phyloP scores from a whole-genome alignment of 2,329 filamentous ascomycete species.

The Pseudogymnoascus sp. region DNA sequence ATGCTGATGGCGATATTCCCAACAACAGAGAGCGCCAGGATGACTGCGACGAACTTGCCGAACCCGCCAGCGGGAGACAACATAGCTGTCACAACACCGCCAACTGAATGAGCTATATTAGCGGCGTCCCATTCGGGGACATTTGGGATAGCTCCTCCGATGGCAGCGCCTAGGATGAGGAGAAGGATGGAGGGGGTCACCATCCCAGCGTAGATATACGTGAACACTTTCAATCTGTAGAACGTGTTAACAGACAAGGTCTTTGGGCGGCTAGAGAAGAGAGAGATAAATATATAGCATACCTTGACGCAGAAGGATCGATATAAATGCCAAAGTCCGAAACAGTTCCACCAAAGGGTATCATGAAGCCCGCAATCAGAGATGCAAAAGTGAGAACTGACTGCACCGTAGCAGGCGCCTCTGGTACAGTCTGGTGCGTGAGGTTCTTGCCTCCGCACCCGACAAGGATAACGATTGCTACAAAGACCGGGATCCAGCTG shows the following conservation, averaged over 20 bases:
- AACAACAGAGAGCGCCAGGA: slow-evolving; percentile 50
- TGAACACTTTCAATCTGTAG: slow-evolving; percentile 36
- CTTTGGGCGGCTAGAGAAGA: background rate
- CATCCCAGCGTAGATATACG: slow-evolving; percentile 51
- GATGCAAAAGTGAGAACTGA: slow-evolving; percentile 50
- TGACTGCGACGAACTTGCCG: slow-evolving; percentile 53
- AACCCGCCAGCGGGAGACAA: slow-evolving; percentile 51
- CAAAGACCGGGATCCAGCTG: slow-evolving; percentile 48
- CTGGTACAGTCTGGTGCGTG: slow-evolving; percentile 38
- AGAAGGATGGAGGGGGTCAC: slow-evolving; percentile 48
- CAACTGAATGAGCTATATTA: slow-evolving; percentile 47
- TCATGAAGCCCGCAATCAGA: slow-evolving; percentile 56
- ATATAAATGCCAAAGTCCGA: slow-evolving; percentile 58
- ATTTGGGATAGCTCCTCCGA: slow-evolving; percentile 51
- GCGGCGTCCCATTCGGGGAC: slow-evolving; percentile 46
- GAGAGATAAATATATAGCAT: slow-evolving; percentile 20
- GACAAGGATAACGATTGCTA: slow-evolving; percentile 47
- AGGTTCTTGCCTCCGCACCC: slow-evolving; percentile 47
- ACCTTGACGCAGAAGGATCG: slow-evolving; percentile 47
- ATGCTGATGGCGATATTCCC: slow-evolving; percentile 54
- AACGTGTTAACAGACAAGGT: slow-evolving; percentile 13
- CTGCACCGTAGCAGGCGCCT: slow-evolving; percentile 36
- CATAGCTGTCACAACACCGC: slow-evolving; percentile 55
- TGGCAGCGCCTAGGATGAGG: slow-evolving; percentile 58
- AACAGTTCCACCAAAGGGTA: slow-evolving; percentile 53